phyloP scores from a whole-genome alignment of 306 rosid species.

The Lithocarpus polystachyus region DNA sequence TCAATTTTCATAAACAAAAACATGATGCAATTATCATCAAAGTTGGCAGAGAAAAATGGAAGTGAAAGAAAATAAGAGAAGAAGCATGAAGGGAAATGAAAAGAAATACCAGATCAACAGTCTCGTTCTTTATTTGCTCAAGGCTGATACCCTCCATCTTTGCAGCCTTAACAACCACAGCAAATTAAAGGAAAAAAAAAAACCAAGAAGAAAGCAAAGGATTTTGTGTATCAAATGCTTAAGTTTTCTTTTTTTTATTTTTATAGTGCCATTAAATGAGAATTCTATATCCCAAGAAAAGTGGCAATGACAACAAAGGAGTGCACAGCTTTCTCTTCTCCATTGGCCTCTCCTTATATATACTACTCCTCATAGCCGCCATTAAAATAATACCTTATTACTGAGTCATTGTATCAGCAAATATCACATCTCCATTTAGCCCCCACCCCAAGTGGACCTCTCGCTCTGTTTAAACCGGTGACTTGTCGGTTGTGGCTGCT shows the following conservation, averaged over 20 bases:
- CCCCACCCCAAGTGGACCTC: conserved; percentile 24
- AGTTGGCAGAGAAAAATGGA: not conserved
- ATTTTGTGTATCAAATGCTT: no score
- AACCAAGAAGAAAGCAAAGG: no score
- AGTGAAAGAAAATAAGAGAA: not conserved
- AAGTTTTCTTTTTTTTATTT: not conserved
- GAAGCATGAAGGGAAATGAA: not conserved
- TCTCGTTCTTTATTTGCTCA: conserved; percentile 82
- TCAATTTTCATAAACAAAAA: not conserved
- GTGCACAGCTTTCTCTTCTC: not conserved
- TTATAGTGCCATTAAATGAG: conserved; percentile 36
- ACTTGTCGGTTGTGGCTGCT: conserved; percentile 23
- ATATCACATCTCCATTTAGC: conserved; percentile 21
- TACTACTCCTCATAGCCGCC: not conserved
- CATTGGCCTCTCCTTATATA: conserved; percentile 24
- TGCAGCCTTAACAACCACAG: not conserved
- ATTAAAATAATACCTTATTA: not conserved
- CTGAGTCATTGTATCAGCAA: not conserved
- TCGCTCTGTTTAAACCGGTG: conserved; percentile 12
- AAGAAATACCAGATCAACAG: conserved; percentile 84
- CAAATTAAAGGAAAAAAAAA: no score
- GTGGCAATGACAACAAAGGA: not conserved
- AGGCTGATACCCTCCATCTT: conserved; percentile 58
- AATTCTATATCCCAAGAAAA: conserved; percentile 43
- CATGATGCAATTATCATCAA: not conserved